These are phyloP conservation scores for Leucocoprinus leucothites DNA, from an alignment of 768 basidiomycete species.

Conservation along the genomic window DNA sequence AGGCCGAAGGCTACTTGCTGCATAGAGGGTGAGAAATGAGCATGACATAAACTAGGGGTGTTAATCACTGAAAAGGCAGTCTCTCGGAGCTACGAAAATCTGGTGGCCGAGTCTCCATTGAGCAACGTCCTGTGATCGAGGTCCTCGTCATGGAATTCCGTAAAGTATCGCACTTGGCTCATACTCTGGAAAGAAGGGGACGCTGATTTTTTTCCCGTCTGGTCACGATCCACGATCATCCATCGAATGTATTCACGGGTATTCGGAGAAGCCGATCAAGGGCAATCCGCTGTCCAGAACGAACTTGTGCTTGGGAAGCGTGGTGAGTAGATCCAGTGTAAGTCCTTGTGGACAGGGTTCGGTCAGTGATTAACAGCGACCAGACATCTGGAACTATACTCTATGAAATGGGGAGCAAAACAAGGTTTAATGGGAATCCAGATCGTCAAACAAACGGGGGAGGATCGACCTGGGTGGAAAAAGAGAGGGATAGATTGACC, in stretches of 20 bases:
- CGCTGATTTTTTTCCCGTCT: too few species aligned
- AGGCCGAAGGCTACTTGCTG: too few species aligned
- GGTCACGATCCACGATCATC: not conserved
- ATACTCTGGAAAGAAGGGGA: too few species aligned
- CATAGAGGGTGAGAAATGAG: not conserved
- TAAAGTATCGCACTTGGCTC: too few species aligned
- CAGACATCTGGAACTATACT: too few species aligned
- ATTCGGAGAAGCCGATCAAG: constrained; percentile 5
- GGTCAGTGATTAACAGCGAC: not conserved
- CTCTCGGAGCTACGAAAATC: not conserved
- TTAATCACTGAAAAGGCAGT: not conserved
- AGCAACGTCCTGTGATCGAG: not conserved
- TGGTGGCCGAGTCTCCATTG: not conserved
- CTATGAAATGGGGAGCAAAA: not conserved
- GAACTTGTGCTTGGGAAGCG: not conserved
- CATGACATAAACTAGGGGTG: not conserved
- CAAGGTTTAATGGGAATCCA: constrained; percentile 3
- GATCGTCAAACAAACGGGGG: not conserved
- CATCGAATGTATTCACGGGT: not conserved
- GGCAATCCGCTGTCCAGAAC: not conserved
- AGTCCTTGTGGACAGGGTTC: not conserved
- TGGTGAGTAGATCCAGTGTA: not conserved
- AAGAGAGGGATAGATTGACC: too few species aligned
- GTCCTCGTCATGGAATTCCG: not conserved
- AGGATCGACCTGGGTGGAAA: too few species aligned